These are phyloP conservation scores for Plasmopara halstedii DNA, from an alignment of 352 stramenopile species.

Conservation along the genomic window DNA sequence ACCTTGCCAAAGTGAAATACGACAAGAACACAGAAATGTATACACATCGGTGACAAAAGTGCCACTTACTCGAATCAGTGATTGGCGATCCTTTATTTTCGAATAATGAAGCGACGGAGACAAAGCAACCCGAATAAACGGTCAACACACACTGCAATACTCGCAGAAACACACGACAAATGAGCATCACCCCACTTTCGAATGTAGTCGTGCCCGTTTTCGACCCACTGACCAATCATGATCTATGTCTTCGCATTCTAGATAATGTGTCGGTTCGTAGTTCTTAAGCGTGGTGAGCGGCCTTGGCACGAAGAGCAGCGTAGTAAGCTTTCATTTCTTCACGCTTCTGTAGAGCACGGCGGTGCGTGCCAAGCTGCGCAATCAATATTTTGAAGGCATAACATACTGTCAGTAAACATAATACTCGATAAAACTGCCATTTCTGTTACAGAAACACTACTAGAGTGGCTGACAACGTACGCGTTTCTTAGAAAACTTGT, in stretches of 20 bases:
- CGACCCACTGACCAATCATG: slow-evolving; percentile 20
- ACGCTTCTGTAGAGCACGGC: slow-evolving; percentile 95
- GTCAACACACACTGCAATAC: slow-evolving; percentile 9
- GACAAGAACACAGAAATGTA: not conserved
- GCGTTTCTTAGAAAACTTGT: slow-evolving; percentile 98
- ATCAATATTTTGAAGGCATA: not conserved
- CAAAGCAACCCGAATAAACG: slow-evolving; percentile 16
- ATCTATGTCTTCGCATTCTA: slow-evolving; percentile 30
- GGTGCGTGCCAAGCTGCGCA: slow-evolving; percentile 94
- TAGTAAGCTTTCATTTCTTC: slow-evolving; percentile 99
- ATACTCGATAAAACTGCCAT: not conserved
- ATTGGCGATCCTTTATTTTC: slow-evolving; percentile 69
- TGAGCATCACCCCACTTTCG: slow-evolving; percentile 23
- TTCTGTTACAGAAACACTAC: not conserved
- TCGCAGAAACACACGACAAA: slow-evolving; percentile 16
- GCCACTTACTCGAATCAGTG: slow-evolving; percentile 35
- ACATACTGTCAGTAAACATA: not conserved
- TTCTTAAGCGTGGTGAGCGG: slow-evolving; percentile 68
- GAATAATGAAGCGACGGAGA: slow-evolving; percentile 67
- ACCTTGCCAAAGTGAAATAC: not conserved
- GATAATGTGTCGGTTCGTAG: slow-evolving; percentile 35
- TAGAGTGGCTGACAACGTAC: slow-evolving; percentile 41
- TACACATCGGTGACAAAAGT: not conserved
- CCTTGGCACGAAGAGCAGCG: slow-evolving; percentile 93
- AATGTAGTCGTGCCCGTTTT: slow-evolving; percentile 15